phyloP scores from a whole-genome alignment of 192 early-diverging fungal genomes.

The Backusella circina region DNA sequence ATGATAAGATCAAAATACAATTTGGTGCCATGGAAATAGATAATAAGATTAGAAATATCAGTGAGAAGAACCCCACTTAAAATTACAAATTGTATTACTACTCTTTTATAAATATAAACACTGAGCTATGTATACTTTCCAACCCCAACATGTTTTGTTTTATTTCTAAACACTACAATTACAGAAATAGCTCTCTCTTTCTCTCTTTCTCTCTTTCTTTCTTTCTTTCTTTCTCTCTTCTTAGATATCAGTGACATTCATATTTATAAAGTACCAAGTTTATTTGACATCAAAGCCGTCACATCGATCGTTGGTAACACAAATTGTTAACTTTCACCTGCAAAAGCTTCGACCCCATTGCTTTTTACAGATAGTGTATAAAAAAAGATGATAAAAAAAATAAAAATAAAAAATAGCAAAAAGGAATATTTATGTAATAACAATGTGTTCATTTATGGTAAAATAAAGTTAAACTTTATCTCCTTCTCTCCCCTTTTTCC shows the following conservation, averaged over 20 bases:
- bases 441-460: not conserved
- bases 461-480: not conserved
- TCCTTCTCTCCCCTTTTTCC: not conserved
- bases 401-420: too few relatives aligned
- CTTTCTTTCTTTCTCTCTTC: not conserved
- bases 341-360: not conserved
- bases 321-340: not conserved
- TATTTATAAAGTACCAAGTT: too few relatives aligned
- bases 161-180: too few relatives aligned
- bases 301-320: not conserved
- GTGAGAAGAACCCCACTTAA: not conserved
- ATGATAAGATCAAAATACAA: too few relatives aligned
- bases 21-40: too few relatives aligned
- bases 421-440: not conserved
- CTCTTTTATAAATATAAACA: not conserved
- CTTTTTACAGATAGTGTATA: not conserved
- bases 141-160: not conserved
- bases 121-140: not conserved
- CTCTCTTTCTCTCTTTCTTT: not conserved
- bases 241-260: too few relatives aligned
- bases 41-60: not conserved
- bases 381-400: not conserved
- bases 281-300: not conserved
- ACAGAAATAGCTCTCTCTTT: too few relatives aligned
- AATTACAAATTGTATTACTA: not conserved